Percentiles rank a stretch among this genome's conserved stretches.
phyloP scores from a whole-genome alignment of 306 rosid genomes.

The Trifolium subterraneum region DNA sequence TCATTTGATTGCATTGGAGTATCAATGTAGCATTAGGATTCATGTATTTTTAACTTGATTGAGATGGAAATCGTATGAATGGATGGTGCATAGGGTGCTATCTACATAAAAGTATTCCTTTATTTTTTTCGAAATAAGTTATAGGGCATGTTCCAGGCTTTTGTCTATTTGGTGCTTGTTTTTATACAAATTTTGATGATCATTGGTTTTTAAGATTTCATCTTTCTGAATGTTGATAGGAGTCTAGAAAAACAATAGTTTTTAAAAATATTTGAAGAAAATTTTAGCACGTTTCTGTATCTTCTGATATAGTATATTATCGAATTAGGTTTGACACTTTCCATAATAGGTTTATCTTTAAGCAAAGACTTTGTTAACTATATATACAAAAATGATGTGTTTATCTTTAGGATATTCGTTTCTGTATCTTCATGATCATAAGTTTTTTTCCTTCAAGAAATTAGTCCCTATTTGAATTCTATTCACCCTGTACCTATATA shows the following conservation, averaged over 20 bases:
- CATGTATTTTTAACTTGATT: constrained; percentile 8
- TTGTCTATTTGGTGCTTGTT: constrained; percentile 27
- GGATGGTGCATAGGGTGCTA: not conserved
- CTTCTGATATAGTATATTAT: constrained; percentile 18
- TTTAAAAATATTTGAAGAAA: constrained; percentile 11
- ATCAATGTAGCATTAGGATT: constrained; percentile 19
- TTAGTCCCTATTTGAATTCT: not conserved
- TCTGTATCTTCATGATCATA: too few species aligned
- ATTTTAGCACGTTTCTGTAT: constrained; percentile 1
- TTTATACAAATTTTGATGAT: constrained; percentile 10
- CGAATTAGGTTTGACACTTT: constrained; percentile 7
- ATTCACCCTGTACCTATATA: not conserved
- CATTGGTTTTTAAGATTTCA: constrained; percentile 9
- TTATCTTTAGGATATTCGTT: too few species aligned
- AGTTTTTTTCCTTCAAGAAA: not conserved
- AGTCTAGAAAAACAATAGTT: not conserved
- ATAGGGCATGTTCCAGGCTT: not conserved
- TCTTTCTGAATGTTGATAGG: not conserved
- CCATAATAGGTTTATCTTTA: not conserved
- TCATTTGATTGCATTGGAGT: constrained; percentile 21
- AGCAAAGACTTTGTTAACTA: too few species aligned
- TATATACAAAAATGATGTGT: too few species aligned
- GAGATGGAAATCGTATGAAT: not conserved
- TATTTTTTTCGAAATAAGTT: constrained; percentile 7
- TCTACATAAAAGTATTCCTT: constrained; percentile 13